Conservation (phyloP, 371 early-diverging fungal species). For the Umbelopsis sp. region DNA sequence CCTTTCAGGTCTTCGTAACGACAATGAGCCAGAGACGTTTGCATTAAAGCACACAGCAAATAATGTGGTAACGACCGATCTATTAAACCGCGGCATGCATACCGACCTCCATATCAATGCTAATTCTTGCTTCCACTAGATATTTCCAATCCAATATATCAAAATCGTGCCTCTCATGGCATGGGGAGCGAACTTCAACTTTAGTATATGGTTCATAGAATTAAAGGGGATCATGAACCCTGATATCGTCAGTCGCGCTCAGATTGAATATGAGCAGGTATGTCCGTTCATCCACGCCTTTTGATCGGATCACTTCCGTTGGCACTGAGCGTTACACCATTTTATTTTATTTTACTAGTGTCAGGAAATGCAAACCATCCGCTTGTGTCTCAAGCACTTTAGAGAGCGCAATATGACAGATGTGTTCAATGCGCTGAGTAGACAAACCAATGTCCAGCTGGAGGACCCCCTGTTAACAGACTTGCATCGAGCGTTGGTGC, state of each 20-base stretch:
- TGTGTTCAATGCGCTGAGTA: conserved; percentile 70
- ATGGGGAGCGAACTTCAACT: conserved; percentile 93
- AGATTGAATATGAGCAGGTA: conserved; percentile 71
- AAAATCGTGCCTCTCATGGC: conserved; percentile 93
- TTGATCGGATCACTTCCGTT: too few relatives aligned
- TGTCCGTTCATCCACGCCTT: conserved; percentile 18
- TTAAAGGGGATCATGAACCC: conserved; percentile 77
- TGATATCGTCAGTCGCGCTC: conserved; percentile 63
- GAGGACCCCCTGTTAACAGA: conserved; percentile 83
- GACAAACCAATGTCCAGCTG: conserved; percentile 62
- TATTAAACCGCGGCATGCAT: neutral
- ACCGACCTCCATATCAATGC: too few relatives aligned
- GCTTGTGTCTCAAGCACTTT: conserved; percentile 89
- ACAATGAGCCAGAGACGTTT: conserved; percentile 90
- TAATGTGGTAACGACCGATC: conserved; percentile 44
- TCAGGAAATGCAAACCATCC: conserved; percentile 78
- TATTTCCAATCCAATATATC: conserved; percentile 86
- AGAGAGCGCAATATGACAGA: conserved; percentile 79
- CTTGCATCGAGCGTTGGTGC: conserved; percentile 69
- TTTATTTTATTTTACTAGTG: conserved; percentile 38
- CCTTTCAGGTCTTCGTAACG: conserved; percentile 78
- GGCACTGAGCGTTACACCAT: too few relatives aligned
- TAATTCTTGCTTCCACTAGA: conserved; percentile 30
- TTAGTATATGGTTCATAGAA: conserved; percentile 94
- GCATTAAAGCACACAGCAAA: conserved; percentile 69